A percentile compares a stretch with the other conserved stretches of the same genome.
Evolutionary conservation across 1,139 yeast genomes (phyloP).

Genomic region (Yamadazyma dendronema): DNA sequence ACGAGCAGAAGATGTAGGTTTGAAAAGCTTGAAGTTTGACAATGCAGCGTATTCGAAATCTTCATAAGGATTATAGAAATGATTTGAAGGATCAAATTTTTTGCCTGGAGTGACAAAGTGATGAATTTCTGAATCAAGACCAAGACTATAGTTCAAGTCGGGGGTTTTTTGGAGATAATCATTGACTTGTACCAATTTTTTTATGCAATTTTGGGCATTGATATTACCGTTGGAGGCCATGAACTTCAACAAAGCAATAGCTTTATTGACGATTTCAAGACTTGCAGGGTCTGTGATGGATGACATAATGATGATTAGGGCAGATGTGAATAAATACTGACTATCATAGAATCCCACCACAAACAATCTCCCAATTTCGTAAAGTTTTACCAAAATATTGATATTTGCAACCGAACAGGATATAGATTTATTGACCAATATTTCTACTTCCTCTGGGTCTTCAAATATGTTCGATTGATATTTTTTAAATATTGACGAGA

Average conservation of each 20-base stretch:
- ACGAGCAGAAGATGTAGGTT: background rate
- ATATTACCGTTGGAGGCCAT: constrained; percentile 45
- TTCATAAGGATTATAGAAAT: constrained; percentile 17
- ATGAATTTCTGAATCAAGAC: constrained; percentile 18
- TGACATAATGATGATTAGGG: constrained; percentile 40
- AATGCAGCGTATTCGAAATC: constrained; percentile 9
- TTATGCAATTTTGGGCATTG: constrained; percentile 34
- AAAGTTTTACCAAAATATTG: constrained; percentile 36
- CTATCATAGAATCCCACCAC: constrained; percentile 54
- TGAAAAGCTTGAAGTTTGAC: constrained; percentile 11
- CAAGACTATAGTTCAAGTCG: constrained; percentile 18
- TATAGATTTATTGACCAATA: constrained; percentile 38
- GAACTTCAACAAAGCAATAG: constrained; percentile 31
- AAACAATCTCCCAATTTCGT: constrained; percentile 35
- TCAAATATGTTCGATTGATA: constrained; percentile 24
- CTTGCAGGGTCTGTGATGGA: constrained; percentile 29
- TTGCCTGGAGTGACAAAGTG: constrained; percentile 7
- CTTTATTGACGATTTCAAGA: constrained; percentile 27
- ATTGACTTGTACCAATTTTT: constrained; percentile 22
- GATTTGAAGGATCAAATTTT: constrained; percentile 7
- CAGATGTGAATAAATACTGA: constrained; percentile 47
- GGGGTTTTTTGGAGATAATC: constrained; percentile 20
- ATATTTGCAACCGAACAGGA: constrained; percentile 41
- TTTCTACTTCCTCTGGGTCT: constrained; percentile 27
- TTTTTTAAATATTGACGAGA: constrained; percentile 40